Percentiles rank a stretch among this genome's conserved stretches.
These are phyloP conservation scores for Saccharum spontaneum DNA, from an alignment of 176 grass and related monocot species.

Conservation along the genomic window DNA sequence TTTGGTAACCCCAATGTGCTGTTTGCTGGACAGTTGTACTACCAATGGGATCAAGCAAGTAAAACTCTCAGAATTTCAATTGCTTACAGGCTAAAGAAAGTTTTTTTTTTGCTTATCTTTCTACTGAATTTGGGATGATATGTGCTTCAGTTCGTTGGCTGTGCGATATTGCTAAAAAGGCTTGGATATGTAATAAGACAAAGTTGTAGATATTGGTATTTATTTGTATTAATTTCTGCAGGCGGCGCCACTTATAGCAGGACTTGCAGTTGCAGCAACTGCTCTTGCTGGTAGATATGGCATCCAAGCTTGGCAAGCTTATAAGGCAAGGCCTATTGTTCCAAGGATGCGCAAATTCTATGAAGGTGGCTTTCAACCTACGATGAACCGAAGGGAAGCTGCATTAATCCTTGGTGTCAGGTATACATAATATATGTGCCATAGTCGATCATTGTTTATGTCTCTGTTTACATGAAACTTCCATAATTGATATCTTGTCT, in stretches of 20 bases:
- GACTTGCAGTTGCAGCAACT: slow-evolving; percentile 70
- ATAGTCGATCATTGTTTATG: background rate
- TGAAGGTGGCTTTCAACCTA: slow-evolving; percentile 89
- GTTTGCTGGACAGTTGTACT: background rate
- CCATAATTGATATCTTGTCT: background rate
- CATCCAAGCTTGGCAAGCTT: slow-evolving; percentile 90
- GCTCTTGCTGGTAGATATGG: slow-evolving; percentile 71
- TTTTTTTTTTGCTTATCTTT: background rate
- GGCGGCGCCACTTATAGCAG: slow-evolving; percentile 74
- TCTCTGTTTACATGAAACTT: background rate
- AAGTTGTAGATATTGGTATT: background rate
- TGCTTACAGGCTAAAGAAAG: background rate
- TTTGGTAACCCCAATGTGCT: background rate
- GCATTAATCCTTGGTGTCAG: slow-evolving; percentile 83
- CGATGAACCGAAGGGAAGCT: slow-evolving; percentile 81
- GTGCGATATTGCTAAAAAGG: background rate
- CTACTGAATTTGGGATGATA: background rate
- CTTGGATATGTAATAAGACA: background rate
- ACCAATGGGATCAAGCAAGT: background rate
- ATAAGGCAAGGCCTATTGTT: slow-evolving; percentile 76
- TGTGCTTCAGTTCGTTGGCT: background rate
- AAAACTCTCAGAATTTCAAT: background rate
- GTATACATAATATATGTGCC: slow-evolving; percentile 18
- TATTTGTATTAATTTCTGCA: slow-evolving; percentile 37
- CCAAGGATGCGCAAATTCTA: slow-evolving; percentile 94